Percentiles rank a stretch among this genome's conserved stretches.
Evolutionary conservation across 129 eudicot species (phyloP).

Genomic region (Chrysanthemum makinoi): DNA sequence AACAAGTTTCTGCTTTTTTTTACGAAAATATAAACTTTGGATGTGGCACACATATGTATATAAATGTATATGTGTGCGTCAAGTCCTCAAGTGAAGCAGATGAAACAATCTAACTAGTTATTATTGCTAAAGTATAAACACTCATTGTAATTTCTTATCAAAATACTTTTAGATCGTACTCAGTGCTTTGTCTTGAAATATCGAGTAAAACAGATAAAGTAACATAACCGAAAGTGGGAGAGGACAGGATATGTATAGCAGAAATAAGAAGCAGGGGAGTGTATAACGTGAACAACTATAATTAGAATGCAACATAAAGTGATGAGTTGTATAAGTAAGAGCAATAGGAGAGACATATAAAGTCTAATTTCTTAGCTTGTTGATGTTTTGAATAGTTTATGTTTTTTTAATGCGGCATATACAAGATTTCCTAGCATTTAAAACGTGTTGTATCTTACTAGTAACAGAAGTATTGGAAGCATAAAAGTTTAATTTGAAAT

Average conservation of each 20-base stretch:
- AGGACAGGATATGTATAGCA: not conserved
- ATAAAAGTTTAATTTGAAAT: not conserved
- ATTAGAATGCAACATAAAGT: not conserved
- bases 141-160: not conserved
- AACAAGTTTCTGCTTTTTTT: not conserved
- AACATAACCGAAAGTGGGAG: not conserved
- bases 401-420: not conserved
- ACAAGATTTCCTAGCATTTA: not conserved
- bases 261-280: not conserved
- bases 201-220: constrained; percentile 4
- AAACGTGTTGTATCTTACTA: constrained; percentile 8
- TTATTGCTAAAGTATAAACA: not conserved
- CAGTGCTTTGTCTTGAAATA: not conserved
- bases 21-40: not conserved
- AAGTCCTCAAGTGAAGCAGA: not conserved
- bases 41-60: constrained; percentile 4
- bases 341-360: no score
- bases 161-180: constrained; percentile 8
- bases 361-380: not conserved
- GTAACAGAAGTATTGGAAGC: not conserved
- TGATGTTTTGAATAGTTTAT: not conserved
- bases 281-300: constrained; percentile 1
- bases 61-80: not conserved
- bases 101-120: no score
- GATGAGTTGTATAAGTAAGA: no score